Evolutionary conservation across 2,329 filamentous ascomycete genomes (phyloP).

Genomic region (Aspergillaceae sp.): DNA sequence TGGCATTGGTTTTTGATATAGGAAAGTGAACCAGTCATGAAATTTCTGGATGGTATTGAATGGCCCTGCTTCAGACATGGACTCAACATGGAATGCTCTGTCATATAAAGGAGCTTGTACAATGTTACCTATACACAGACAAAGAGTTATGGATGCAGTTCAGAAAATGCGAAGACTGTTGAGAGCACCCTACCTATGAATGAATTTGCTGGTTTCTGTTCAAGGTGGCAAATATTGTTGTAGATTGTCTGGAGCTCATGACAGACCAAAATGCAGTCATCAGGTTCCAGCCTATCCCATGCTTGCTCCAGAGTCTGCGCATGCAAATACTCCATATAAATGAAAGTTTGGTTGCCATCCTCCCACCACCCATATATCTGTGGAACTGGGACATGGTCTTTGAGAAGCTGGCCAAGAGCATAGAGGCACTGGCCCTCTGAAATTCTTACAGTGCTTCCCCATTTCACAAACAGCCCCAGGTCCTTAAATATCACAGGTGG

Average conservation of each 20-base stretch:
- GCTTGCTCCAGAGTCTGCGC: slow-evolving; percentile 19
- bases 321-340: slow-evolving; percentile 27
- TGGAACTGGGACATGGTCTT: slow-evolving; percentile 24
- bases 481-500: slow-evolving; percentile 14
- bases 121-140: too few relatives aligned
- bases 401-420: slow-evolving; percentile 14
- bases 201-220: slow-evolving; percentile 16
- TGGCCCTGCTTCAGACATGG: slow-evolving; percentile 17
- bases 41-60: slow-evolving; percentile 22
- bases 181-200: slow-evolving; percentile 18
- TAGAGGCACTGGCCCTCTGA: slow-evolving; percentile 26
- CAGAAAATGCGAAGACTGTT: slow-evolving; percentile 3
- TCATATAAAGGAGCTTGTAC: slow-evolving; percentile 10
- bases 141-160: background rate
- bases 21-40: slow-evolving; percentile 25
- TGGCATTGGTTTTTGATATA: slow-evolving; percentile 13
- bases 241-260: slow-evolving; percentile 12
- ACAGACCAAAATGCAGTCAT: slow-evolving; percentile 9
- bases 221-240: slow-evolving; percentile 15
- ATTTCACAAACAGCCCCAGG: slow-evolving; percentile 26
- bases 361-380: slow-evolving; percentile 29
- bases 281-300: slow-evolving; percentile 16
- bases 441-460: slow-evolving; percentile 16
- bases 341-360: slow-evolving; percentile 16
- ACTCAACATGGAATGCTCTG: slow-evolving; percentile 12